phyloP scores from a whole-genome alignment of 176 grass and related monocot genomes.

The Tuctoria greenei region DNA sequence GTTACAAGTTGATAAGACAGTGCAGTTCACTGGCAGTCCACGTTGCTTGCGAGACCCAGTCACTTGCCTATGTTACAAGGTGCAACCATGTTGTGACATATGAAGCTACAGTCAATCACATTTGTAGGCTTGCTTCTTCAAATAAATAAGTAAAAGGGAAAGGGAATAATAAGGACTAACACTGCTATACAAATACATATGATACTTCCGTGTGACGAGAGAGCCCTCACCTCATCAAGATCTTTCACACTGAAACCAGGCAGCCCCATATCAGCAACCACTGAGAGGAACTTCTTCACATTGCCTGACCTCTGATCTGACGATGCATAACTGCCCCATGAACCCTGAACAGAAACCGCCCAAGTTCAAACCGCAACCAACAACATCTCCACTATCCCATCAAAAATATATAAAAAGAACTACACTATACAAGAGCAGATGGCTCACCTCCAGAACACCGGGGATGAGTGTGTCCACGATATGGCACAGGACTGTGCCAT shows the following conservation, averaged over 20 bases:
- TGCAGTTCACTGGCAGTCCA: not conserved
- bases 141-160: not conserved
- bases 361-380: not conserved
- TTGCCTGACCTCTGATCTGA: conserved; percentile 42
- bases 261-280: conserved; percentile 67
- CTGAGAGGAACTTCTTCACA: conserved; percentile 73
- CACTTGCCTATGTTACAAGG: conserved; percentile 1
- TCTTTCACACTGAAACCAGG: conserved; percentile 67
- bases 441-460: conserved; percentile 46
- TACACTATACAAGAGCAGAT: not conserved
- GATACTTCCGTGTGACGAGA: conserved; percentile 6
- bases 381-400: conserved; percentile 11
- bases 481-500: conserved; percentile 60
- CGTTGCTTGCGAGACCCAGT: not conserved
- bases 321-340: conserved; percentile 37
- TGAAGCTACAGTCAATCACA: conserved; percentile 14
- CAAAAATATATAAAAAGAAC: not conserved
- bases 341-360: conserved; percentile 44
- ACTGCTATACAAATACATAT: conserved; percentile 11
- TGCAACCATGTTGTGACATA: conserved; percentile 7
- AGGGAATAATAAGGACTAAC: not conserved
- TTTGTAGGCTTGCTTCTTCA: conserved; percentile 16
- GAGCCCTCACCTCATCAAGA: conserved; percentile 68
- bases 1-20: conserved; percentile 2
- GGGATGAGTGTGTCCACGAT: conserved; percentile 52